Evolutionary conservation across 2,329 filamentous ascomycete species (phyloP), one percentile per base, ranked within the genome.

Genomic region (Geosmithia putterillii): DNA sequence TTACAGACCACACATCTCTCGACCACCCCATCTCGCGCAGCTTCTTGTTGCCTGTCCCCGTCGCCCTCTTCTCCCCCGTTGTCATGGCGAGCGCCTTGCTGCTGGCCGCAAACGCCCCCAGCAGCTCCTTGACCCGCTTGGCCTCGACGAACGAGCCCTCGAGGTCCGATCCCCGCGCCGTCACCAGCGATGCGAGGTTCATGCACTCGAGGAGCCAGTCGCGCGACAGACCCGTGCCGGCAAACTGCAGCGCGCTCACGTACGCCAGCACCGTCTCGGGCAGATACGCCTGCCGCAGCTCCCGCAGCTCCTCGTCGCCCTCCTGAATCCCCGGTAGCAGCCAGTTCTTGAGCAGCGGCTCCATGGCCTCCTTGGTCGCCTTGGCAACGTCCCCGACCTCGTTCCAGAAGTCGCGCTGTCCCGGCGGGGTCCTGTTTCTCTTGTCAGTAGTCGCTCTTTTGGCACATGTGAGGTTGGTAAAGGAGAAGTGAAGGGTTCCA

Each of bases 211-310:
- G 72, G 17, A 94, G 70, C 50, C 83, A 76, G 46, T 90, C 85
- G 38, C 87, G 79, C 39, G 79, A 82, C 38, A 94, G 67, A 41
- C 77, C 73, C 40, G 79, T 80, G 3, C 86, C 87, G 0, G 84
- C 83, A 55, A 83, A 84, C 57, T 94, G 84, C 41, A 96, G 67
- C 2, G 84, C 81, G 53, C 76, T 81, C 56, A 92, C 78, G 58
- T 92, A 95, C 3, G 84, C 86, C 41, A 98, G 72, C 37, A 95
- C 70, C 17, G 86, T 75, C 58, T 95, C 88, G 2, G 92, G 89
- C 3, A 98, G 71, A 60, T 94, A 96, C 0, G 77, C 75, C 44
- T 79, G 74, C 50, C 88, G 79, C 42, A 96, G 76, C 20, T 70
- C 64, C 40, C 64, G 63, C 40, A 87, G 73, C 44, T 85, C 77